Base-by-base conservation (phyloP, 176 grass and related monocot genomes). In the Metroxylon sagu region DNA sequence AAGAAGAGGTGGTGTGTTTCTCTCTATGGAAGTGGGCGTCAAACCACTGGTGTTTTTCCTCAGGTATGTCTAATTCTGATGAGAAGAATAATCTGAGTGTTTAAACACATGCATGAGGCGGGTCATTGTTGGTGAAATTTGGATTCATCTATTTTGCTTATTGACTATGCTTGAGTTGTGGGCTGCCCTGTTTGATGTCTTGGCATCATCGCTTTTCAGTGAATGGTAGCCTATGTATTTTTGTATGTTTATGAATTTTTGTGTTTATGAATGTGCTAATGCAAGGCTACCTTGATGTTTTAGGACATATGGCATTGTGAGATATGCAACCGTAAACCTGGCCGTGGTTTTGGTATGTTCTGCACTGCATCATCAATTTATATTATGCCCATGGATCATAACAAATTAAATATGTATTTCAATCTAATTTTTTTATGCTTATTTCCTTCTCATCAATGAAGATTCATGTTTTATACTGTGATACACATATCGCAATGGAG, bases 221-320 rank as follows among this genome's bases (percentile, higher is more conserved):
- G 35, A 43, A 43, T 43, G 8, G 8, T 43, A 30, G 10, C 10
- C 35, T 43, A 7, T 43, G 10, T 43, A 57, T 66, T 58, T 57
- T 29, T 59, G 35, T 25, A 17, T 52, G 26, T 12, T 67, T 60
- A 19, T 43, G 16, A 27, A 48, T 52, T 48, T 48, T 49, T 25
- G 30, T 68, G 5, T 25, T 39, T 76, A 52, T 43, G 35, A 12
- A 43, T 12, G 35, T 43, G 12, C 8, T 43, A 12, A 14, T 12
- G 35, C 35, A 43, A 12, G 35, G 2, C 2, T 43, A 43, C 35
- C 35, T 12, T 14, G 10, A 48, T 70, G 91, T 43, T 25, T 16
- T 71, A 98, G 93, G 93, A 98, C 60, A 84, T 98, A 17, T 98
- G 93, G 93, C 84, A 98, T 57, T 98, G 87, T 70, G 93, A 98